A percentile compares a stretch with the other conserved stretches of the same genome.
These are phyloP conservation scores for Podospora didyma DNA, from an alignment of 495 filamentous ascomycete species.

Conservation along the genomic window DNA sequence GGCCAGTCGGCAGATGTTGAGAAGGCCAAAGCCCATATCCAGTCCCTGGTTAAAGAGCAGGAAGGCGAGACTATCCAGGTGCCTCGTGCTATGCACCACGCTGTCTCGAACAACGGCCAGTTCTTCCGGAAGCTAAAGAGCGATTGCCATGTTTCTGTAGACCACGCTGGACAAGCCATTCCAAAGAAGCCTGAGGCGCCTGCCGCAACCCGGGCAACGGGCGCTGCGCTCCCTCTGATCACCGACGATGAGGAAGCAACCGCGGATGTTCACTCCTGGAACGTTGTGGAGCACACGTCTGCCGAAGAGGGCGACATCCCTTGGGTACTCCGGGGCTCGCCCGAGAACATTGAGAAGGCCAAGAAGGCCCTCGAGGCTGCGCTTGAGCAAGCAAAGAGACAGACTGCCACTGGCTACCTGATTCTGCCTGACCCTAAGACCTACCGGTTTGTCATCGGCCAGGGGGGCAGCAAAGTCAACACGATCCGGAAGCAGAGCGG, in stretches of 20 bases:
- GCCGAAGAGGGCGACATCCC: slow-evolving; percentile 73
- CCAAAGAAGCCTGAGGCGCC: slow-evolving; percentile 59
- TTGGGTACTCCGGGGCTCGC: slow-evolving; percentile 79
- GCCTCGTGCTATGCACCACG: slow-evolving; percentile 75
- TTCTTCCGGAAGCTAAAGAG: slow-evolving; percentile 85
- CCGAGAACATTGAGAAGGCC: slow-evolving; percentile 73
- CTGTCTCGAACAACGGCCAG: slow-evolving; percentile 80
- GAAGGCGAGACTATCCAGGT: slow-evolving; percentile 82
- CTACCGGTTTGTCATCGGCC: slow-evolving; percentile 87
- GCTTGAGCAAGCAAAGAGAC: slow-evolving; percentile 65
- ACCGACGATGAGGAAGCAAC: slow-evolving; percentile 69
- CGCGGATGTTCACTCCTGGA: slow-evolving; percentile 72
- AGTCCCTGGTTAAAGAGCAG: slow-evolving; percentile 73
- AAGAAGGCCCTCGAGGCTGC: slow-evolving; percentile 66
- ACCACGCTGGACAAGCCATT: slow-evolving; percentile 74
- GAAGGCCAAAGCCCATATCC: slow-evolving; percentile 79
- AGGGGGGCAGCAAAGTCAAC: slow-evolving; percentile 86
- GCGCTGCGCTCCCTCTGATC: slow-evolving; percentile 72
- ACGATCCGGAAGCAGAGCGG: slow-evolving; percentile 86
- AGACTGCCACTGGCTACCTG: slow-evolving; percentile 76
- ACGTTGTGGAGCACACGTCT: slow-evolving; percentile 58
- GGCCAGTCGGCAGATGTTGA: slow-evolving; percentile 75
- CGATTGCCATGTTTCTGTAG: slow-evolving; percentile 81
- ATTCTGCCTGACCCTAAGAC: slow-evolving; percentile 83
- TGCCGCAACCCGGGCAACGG: slow-evolving; percentile 43